Percentiles rank a stretch among this genome's conserved stretches.
phyloP scores from a whole-genome alignment of 805 yeast species.

The Kurtzmaniella cleridarum region DNA sequence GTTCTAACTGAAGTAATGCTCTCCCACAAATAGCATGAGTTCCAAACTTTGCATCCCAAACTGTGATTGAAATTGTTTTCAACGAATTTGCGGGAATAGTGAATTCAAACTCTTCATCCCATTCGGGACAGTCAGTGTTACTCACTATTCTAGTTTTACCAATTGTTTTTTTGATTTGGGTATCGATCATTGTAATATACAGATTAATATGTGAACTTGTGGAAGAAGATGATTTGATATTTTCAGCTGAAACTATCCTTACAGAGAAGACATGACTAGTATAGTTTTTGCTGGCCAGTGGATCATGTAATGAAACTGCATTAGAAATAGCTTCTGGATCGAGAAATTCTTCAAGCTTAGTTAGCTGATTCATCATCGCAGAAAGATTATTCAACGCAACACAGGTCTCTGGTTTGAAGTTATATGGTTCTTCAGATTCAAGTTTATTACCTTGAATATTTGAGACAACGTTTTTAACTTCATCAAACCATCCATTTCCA shows the following conservation, averaged over 20 bases:
- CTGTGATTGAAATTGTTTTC: constrained; percentile 49
- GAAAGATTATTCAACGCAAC: constrained; percentile 70
- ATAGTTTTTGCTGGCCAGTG: constrained; percentile 22
- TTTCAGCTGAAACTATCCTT: constrained; percentile 58
- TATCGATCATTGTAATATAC: constrained; percentile 59
- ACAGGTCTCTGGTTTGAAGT: constrained; percentile 59
- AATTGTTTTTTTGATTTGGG: constrained; percentile 46
- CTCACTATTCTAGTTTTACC: constrained; percentile 66
- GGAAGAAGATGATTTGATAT: constrained; percentile 42
- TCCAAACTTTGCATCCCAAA: constrained; percentile 58
- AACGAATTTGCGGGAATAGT: constrained; percentile 35
- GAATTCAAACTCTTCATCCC: constrained; percentile 83
- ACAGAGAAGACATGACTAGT: constrained; percentile 58
- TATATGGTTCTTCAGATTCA: constrained; percentile 43
- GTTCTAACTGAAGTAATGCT: constrained; percentile 54
- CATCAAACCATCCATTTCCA: constrained; percentile 42
- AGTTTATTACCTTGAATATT: constrained; percentile 32
- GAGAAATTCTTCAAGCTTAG: constrained; percentile 48
- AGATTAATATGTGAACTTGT: constrained; percentile 44
- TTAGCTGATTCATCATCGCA: constrained; percentile 42
- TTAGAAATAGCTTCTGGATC: constrained; percentile 54
- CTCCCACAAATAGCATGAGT: constrained; percentile 66
- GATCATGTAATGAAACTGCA: constrained; percentile 30
- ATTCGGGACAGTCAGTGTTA: constrained; percentile 63
- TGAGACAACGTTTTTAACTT: constrained; percentile 46